Conservation (phyloP, 179 eudicot genomes). For the Nepenthes alata region DNA sequence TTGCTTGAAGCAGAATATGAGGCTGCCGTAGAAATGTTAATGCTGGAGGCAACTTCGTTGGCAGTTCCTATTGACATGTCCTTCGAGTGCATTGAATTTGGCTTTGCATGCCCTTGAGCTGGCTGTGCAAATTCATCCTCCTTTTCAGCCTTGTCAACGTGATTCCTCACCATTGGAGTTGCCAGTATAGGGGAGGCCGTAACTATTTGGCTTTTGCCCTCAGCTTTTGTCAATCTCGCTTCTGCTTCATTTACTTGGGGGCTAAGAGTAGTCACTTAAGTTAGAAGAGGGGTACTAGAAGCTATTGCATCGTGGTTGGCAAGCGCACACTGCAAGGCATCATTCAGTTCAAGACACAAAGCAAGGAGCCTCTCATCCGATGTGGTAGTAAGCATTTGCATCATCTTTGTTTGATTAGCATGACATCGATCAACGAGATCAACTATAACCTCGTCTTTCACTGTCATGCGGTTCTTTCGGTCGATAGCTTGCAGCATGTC, state of each 20-base stretch:
- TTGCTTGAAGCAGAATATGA: conserved; percentile 21
- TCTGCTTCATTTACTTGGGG: conserved; percentile 13
- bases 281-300: conserved; percentile 66
- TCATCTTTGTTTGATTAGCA: conserved; percentile 77
- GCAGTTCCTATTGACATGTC: conserved; percentile 10
- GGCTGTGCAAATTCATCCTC: conserved; percentile 79
- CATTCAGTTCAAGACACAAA: conserved; percentile 83
- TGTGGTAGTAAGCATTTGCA: conserved; percentile 68
- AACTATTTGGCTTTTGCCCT: conserved; percentile 6
- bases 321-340: conserved; percentile 55
- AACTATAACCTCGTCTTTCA: conserved; percentile 75
- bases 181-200: conserved; percentile 24
- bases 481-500: conserved; percentile 89
- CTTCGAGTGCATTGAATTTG: conserved; percentile 29
- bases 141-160: conserved; percentile 69
- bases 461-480: conserved; percentile 61
- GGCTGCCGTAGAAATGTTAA: background rate
- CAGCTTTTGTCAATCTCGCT: background rate
- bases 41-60: conserved; percentile 31
- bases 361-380: conserved; percentile 82
- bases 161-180: conserved; percentile 13
- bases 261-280: conserved; percentile 19
- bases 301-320: conserved; percentile 86
- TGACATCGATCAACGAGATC: conserved; percentile 84
- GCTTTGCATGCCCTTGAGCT: conserved; percentile 46